Base-by-base conservation (phyloP, 108 stramenopile species). In the Cyclostephanos invisitatus region DNA sequence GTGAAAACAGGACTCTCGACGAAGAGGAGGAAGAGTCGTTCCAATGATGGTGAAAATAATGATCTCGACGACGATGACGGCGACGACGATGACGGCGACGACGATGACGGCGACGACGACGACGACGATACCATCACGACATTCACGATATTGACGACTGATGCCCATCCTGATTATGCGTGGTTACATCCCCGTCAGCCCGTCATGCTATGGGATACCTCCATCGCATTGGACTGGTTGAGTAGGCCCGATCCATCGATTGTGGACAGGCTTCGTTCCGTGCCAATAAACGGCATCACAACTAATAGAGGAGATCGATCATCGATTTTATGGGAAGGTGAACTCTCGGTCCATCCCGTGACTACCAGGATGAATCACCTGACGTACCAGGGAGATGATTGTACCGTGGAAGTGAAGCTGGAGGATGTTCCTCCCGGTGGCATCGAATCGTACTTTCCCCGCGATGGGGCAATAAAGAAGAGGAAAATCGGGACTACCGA, bases 161-260 rank as follows among this genome's bases (percentile, higher is more conserved):
- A 91, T 46, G 89, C 86, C 9, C 79, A 78, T 55, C 70, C 81
- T 18, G 64, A 74, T 24, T 61, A 88, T 6, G 47, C 62, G 20
- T 91, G 88, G 88, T 56, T 94, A 7, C 93, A 94, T 69, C 68
- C 78, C 61, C 80, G 93, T 9, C 85, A 87, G 78, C 93, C 93
- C 0, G 75, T 91, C 21, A 83, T 84, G 38, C 24, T 91, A 12
- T 88, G 81, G 83, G 87, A 90, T 40, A 50, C 36, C 50, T 62
- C 77, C 9, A 71, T 84, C 0, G 90, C 89, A 8, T 61, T 57
- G 49, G 38, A 85, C 67, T 94, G 93, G 93, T 58, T 94, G 28
- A 10, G 22, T 15, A 37, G 73, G 60, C 93, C 93, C 22, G 73
- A 83, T 27, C 67, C 48, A 37, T 38, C 35, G 20, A 25, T 84